These are phyloP conservation scores for Penicillium goetzii DNA, from an alignment of 495 filamentous ascomycete genomes.

Conservation along the genomic window DNA sequence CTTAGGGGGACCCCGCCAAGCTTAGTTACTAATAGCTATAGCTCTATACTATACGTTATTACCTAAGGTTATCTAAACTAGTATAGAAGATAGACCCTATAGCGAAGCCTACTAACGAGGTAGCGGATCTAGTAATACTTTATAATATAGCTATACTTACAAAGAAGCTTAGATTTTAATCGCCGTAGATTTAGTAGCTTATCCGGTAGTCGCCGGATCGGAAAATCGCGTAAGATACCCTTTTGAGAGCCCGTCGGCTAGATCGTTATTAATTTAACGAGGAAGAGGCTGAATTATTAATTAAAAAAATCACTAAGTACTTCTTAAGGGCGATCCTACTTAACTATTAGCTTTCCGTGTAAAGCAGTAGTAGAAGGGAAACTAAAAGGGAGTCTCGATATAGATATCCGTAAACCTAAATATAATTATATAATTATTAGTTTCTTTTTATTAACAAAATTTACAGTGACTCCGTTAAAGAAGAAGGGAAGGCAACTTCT, in stretches of 20 bases:
- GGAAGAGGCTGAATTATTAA: slow-evolving; percentile 26
- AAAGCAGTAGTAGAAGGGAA: slow-evolving; percentile 13
- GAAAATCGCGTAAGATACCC: slow-evolving; percentile 34
- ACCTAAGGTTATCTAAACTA: slow-evolving; percentile 27
- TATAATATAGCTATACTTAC: slow-evolving; percentile 37
- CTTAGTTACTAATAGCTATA: slow-evolving; percentile 30
- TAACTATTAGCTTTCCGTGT: slow-evolving; percentile 13
- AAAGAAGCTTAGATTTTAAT: slow-evolving; percentile 36
- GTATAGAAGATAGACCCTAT: slow-evolving; percentile 25
- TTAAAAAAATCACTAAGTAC: slow-evolving; percentile 27
- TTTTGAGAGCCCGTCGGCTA: slow-evolving; percentile 37
- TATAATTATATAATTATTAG: slow-evolving; percentile 15
- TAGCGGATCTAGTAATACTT: slow-evolving; percentile 28
- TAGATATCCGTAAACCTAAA: slow-evolving; percentile 15
- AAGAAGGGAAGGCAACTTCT: slow-evolving; percentile 10
- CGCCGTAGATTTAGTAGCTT: slow-evolving; percentile 32
- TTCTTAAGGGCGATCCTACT: slow-evolving; percentile 23
- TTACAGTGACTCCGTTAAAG: slow-evolving; percentile 10
- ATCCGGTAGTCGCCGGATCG: slow-evolving; percentile 36
- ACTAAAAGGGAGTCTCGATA: slow-evolving; percentile 17
- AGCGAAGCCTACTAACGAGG: slow-evolving; percentile 24
- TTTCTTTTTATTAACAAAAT: slow-evolving; percentile 24
- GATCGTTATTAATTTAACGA: slow-evolving; percentile 34
- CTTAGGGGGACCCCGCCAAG: slow-evolving; percentile 16
- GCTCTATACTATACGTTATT: slow-evolving; percentile 34